Base-by-base conservation (phyloP, 371 early-diverging fungal genomes). In the Caulochytrium protostelioides region DNA sequence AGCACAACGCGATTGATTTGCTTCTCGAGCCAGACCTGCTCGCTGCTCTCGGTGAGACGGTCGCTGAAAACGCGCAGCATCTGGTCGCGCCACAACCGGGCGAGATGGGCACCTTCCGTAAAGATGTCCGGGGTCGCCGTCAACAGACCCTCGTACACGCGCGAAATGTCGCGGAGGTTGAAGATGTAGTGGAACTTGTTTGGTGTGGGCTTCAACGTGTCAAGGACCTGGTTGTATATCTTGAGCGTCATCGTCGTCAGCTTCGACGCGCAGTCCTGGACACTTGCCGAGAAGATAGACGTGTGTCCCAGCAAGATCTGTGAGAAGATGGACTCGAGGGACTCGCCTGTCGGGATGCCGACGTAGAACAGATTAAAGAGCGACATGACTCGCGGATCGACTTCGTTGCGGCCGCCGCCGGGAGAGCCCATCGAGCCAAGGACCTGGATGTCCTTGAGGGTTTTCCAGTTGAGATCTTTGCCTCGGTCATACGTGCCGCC, bases 121-220 rank as follows among this genome's bases (percentile, higher is more conserved):
- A 63, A 68, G 25, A 57, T 52, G 32, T 65, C 65, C 6, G 65
- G 62, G 0, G 62, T 58, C 1, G 64, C 51, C 27, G 44, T 37
- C 15, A 46, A 52, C 22, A 65, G 16, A 1, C 69, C 69, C 43
- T 65, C 65, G 33, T 63, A 65, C 3, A 68, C 52, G 3, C 69
- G 39, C 9, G 60, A 59, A 23, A 68, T 68, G 44, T 68, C 69
- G n/a, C 69, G 54, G n/a, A 68, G 44, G 41, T 68, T 68, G 46
- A 68, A 68, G 23, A 68, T 63, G 41, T 68, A 68, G 40, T 68
- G 69, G 47, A 68, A 68, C 39, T 68, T 68, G 22, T 47, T 51
- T 13, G 69, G 69, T 6, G 69, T 68, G 2, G 69, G 69, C 49
- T 59, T 45, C 13, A 68, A 49, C 32, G 46, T 59, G 22, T 61